Conservation (phyloP, 1,284 basidiomycete species). For the Coniferiporia weirii region DNA sequence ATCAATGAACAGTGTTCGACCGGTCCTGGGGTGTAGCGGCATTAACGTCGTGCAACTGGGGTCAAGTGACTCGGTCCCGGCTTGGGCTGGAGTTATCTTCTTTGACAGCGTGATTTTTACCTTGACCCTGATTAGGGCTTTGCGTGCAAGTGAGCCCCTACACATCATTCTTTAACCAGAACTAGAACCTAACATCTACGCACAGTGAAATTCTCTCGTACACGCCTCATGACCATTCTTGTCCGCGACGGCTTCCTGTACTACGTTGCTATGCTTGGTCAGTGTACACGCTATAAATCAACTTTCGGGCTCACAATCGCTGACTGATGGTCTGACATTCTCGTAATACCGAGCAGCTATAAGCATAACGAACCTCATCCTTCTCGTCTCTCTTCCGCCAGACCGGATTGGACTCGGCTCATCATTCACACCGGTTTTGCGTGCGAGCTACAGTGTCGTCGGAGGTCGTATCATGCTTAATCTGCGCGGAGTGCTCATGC, state of each 20-base stretch:
- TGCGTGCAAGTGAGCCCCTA: not conserved
- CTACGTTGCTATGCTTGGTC: constrained; percentile 7
- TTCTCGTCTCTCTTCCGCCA: not conserved
- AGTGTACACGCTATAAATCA: not conserved
- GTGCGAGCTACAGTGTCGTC: constrained; percentile 7
- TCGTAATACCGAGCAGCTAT: not conserved
- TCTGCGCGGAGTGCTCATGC: not conserved
- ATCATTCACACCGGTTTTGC: not conserved
- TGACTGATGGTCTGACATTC: not conserved
- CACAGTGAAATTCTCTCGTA: not conserved
- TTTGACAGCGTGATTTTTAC: constrained; percentile 9
- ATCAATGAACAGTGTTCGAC: not conserved
- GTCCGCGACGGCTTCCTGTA: constrained; percentile 6
- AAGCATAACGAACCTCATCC: not conserved
- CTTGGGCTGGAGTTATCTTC: constrained; percentile 1
- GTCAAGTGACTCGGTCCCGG: not conserved
- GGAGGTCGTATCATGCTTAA: constrained; percentile 8
- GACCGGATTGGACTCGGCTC: not conserved
- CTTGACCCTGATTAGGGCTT: not conserved
- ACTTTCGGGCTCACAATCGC: too few relatives aligned
- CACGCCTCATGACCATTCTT: constrained; percentile 3
- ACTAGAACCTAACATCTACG: not conserved
- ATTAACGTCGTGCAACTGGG: not conserved
- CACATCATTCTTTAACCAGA: not conserved
- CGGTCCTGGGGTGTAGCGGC: not conserved